Evolutionary conservation across 225 moss, liverwort and hornwort genomes (phyloP), one percentile per base, ranked within the genome.

Genomic region (Physcomitrellopsis africana): DNA sequence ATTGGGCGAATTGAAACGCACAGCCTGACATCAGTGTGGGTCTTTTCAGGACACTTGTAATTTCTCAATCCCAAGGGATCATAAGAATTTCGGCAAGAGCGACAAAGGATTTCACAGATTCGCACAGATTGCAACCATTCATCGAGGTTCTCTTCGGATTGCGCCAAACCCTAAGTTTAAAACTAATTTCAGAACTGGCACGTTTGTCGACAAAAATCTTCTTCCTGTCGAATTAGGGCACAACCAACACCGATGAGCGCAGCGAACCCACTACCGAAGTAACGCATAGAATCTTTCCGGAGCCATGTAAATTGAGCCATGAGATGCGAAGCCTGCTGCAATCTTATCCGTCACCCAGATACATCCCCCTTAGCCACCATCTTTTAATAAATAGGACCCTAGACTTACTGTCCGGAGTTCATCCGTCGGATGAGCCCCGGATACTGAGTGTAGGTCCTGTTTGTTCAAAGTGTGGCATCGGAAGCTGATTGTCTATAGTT

Each of bases 311-410:
- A 4, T 6, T 2, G 7, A 51, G 3, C 73, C 73, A 53, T 63
- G 7, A 16, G 74, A 74, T 73, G 41, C 3, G 8, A 22, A 2
- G 1, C 16, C 0, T 1, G 67, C 0, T 0, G 0, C 15, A 11
- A 67, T 76, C 52, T 0, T 0, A 7, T 22, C 68, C 61, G 68
- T 76, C 9, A 5, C 9, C 1, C 8, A 1, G 60, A 24, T 76
- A n/a, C 68, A 69, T 24, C 68, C 61, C 76, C 68, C 76, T 43
- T 69, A 51, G 58, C 9, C 72, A 11, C 4, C 3, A 10, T 42
- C 24, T 24, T 1, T 27, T 19, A 15, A 7, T 0, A 46, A 55
- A 55, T 11, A 16, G 24, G 15, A 1, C 15, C 18, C 68, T 1
- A 8, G n/a, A 8, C n/a, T 51, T 41, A 22, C 9, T 8, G 8